These are phyloP conservation scores for Dothideomycetidae sp. DNA, from an alignment of 2,329 filamentous ascomycete genomes.

Conservation along the genomic window DNA sequence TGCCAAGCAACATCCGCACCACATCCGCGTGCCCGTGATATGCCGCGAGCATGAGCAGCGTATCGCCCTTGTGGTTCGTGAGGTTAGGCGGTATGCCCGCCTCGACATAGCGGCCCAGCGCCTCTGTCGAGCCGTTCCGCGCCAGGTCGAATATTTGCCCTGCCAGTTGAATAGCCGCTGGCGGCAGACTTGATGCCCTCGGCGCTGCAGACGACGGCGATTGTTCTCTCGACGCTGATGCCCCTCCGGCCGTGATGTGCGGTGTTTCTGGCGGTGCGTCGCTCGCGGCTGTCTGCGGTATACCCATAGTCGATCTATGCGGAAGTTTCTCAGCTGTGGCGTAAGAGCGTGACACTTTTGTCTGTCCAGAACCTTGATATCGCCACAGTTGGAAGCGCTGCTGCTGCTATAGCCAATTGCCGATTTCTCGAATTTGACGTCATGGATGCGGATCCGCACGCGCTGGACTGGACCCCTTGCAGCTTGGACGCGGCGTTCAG, in stretches of 20 bases:
- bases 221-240: not conserved
- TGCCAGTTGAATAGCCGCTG: constrained; percentile 52
- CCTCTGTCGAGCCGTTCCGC: constrained; percentile 41
- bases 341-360: no score
- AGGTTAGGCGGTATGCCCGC: constrained; percentile 55
- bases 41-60: constrained; percentile 58
- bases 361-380: no score
- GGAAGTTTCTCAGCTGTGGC: no score
- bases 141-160: constrained; percentile 53
- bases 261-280: not conserved
- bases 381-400: no score
- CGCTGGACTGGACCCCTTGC: no score
- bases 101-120: constrained; percentile 49
- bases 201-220: not conserved
- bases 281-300: not conserved
- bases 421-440: not conserved
- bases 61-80: constrained; percentile 60
- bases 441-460: not conserved
- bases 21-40: constrained; percentile 53
- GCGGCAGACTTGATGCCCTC: constrained; percentile 34
- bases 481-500: no score
- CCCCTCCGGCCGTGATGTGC: not conserved
- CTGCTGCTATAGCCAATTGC: not conserved
- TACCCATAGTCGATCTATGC: not conserved
- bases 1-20: constrained; percentile 44